Base-by-base conservation (phyloP, 2,329 filamentous ascomycete genomes). In the Colletotrichum gloeosporioides region DNA sequence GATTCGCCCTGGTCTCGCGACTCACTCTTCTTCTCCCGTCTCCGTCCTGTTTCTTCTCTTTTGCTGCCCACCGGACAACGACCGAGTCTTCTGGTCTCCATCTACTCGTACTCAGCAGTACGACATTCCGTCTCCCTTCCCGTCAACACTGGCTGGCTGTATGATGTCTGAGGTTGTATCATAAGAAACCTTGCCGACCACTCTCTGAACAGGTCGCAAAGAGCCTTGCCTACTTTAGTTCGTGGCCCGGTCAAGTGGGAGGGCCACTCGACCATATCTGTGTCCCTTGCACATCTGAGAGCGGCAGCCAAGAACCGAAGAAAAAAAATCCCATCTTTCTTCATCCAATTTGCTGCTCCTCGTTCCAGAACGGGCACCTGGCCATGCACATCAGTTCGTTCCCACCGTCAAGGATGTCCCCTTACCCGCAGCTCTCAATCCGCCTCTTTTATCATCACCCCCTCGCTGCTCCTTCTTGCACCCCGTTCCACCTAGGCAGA, bases 261-360 rank as follows among this genome's bases (percentile, higher is more conserved):
- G 64, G 70, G 25, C 57, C 70, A 64, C 59, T 36, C 70, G 57
- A 73, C 73, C 70, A 76, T 44, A 69, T 69, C 65, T 73, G 64
- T 76, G 70, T 69, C 64, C 59, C 70, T 68, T 73, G 59, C 73
- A 53, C 73, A 65, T 69, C 63, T 69, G 27, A 36, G 64, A 59
- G 63, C 70, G 64, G 73, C 73, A 69, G 73, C 70, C 73, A 76
- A 76, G 73, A 73, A 73, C 59, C 70, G 70, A 76, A 69, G 70
- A 70, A 76, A 73, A 73, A 75, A 76, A 76, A 59, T 76, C 64
- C 73, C 70, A 73, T 73, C 64, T 73, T 76, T 76, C 73, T 76
- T 76, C 70, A 76, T 76, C 73, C 73, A 76, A 76, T 76, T 76
- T 76, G 57, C 59, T 76, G 59, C 64, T 73, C 22, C 66, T 64